Conservation (phyloP, 805 yeast genomes). For the Cephaloascus fragrans region DNA sequence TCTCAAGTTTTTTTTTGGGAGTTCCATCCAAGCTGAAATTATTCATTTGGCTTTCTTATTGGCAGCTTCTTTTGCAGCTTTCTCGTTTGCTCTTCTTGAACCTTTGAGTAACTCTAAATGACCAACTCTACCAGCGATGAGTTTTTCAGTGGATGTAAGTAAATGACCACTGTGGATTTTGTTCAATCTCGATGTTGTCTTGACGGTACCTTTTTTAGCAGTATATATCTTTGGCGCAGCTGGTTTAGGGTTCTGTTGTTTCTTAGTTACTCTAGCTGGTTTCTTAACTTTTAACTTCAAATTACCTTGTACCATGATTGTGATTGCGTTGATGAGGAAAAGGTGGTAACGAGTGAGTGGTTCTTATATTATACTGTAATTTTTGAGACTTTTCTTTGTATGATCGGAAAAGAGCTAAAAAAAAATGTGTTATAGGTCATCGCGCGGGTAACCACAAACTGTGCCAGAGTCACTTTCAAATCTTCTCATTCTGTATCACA, state of each 20-base stretch:
- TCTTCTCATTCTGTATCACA: no score
- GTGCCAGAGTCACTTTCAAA: no score
- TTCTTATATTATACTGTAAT: no score
- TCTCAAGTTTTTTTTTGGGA: no score
- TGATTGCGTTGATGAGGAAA: constrained; percentile 12
- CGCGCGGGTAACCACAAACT: no score
- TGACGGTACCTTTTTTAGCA: constrained; percentile 45
- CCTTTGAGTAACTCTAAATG: constrained; percentile 90
- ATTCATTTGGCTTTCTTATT: no score
- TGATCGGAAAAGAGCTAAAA: no score
- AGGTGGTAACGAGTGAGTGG: no score
- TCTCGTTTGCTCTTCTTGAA: constrained; percentile 75
- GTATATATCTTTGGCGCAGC: constrained; percentile 70
- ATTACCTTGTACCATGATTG: constrained; percentile 64
- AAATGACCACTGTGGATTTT: constrained; percentile 48
- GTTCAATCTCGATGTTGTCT: constrained; percentile 38
- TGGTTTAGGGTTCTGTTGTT: constrained; percentile 51
- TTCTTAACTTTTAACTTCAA: constrained; percentile 44
- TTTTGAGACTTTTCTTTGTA: no score
- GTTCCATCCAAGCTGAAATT: no score
- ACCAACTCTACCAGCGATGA: constrained; percentile 85
- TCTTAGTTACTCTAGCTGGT: constrained; percentile 50
- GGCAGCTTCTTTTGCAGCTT: constrained; percentile 37
- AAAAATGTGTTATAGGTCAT: no score
- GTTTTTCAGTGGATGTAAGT: constrained; percentile 64